These are phyloP conservation scores for Carex myosuroides DNA, from an alignment of 176 grass and related monocot species.

Conservation along the genomic window DNA sequence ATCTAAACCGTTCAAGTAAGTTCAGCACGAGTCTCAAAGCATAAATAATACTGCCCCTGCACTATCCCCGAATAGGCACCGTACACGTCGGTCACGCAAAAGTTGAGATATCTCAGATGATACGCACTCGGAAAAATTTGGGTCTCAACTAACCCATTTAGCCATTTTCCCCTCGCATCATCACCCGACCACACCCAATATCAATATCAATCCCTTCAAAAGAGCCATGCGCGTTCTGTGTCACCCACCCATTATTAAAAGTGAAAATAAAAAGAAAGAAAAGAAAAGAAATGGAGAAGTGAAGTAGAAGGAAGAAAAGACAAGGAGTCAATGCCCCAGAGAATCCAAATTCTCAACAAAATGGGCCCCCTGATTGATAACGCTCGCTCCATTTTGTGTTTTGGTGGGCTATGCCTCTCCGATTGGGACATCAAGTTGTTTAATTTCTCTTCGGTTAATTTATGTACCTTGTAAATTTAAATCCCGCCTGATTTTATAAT, in stretches of 20 bases:
- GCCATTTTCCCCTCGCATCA: neutral
- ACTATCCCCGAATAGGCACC: no score
- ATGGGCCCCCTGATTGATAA: neutral
- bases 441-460: neutral
- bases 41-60: no score
- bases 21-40: no score
- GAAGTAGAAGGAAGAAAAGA: constrained; percentile 1
- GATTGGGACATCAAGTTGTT: neutral
- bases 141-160: neutral
- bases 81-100: no score
- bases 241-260: constrained; percentile 14
- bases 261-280: neutral
- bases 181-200: neutral
- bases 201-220: neutral
- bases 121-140: neutral
- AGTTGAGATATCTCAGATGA: no score
- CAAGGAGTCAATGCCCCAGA: neutral
- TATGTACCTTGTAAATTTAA: neutral
- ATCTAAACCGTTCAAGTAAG: no score
- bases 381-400: neutral
- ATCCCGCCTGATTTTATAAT: neutral
- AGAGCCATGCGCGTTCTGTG: neutral
- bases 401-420: neutral
- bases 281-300: constrained; percentile 3
- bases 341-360: neutral